A percentile compares a stretch with the other conserved stretches of the same genome.
These are phyloP conservation scores for Tympanopsis confertula DNA, from an alignment of 2,329 filamentous ascomycete genomes.

Conservation along the genomic window DNA sequence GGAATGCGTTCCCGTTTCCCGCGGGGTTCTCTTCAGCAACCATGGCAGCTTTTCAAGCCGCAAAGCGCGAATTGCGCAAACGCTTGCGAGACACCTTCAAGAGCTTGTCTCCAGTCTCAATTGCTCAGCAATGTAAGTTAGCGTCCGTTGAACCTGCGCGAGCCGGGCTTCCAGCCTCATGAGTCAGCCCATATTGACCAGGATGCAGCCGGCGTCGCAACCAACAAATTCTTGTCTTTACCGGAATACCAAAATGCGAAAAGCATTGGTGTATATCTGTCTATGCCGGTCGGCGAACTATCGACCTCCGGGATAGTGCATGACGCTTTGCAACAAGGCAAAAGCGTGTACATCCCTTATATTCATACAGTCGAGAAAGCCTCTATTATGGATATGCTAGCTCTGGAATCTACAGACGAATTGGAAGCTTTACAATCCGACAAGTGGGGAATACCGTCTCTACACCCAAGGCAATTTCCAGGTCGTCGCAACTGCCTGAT, in stretches of 20 bases:
- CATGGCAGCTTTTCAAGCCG: not conserved
- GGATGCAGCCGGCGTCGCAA: not conserved
- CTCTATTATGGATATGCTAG: conserved; percentile 56
- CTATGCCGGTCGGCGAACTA: conserved; percentile 54
- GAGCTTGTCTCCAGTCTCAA: not conserved
- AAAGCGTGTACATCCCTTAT: conserved; percentile 54
- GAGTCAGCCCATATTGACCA: too few species aligned
- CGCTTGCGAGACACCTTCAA: not conserved
- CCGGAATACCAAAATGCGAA: conserved; percentile 37
- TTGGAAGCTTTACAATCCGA: conserved; percentile 43
- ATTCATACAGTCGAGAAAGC: conserved; percentile 26
- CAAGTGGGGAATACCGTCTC: conserved; percentile 54
- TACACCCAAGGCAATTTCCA: conserved; percentile 15
- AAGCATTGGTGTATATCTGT: conserved; percentile 50
- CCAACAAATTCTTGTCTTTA: conserved; percentile 6
- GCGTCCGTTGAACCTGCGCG: too few species aligned
- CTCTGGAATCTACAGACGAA: conserved; percentile 41
- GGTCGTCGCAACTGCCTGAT: conserved; percentile 28
- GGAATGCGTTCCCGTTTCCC: not conserved
- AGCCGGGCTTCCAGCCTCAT: too few species aligned
- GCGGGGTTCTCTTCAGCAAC: too few species aligned
- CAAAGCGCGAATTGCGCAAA: not conserved
- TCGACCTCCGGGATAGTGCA: conserved; percentile 45
- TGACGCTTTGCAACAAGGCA: conserved; percentile 41
- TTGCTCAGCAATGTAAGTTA: not conserved